Evolutionary conservation across 2,329 filamentous ascomycete species (phyloP).

Genomic region (Parastagonospora nodorum): DNA sequence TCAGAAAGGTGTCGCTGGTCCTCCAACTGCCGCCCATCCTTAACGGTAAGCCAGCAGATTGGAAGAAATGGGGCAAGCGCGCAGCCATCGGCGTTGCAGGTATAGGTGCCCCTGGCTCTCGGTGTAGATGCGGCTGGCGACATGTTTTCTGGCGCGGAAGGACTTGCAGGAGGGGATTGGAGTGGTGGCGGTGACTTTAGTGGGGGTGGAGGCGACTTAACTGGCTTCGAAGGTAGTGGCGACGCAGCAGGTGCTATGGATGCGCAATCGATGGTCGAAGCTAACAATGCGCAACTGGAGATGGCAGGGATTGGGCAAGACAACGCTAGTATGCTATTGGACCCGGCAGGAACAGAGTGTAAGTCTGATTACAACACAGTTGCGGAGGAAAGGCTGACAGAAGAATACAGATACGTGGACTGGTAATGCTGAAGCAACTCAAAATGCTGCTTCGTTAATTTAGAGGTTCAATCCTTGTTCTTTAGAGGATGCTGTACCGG

Average conservation of each 20-base stretch:
- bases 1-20: background rate
- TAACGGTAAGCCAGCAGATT: slow-evolving; percentile 3
- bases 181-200: background rate
- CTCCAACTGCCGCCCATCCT: background rate
- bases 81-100: slow-evolving; percentile 12
- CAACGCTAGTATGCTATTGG: slow-evolving; percentile 7
- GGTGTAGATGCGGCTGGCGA: slow-evolving; percentile 9
- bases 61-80: slow-evolving; percentile 15
- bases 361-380: background rate
- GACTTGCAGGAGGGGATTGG: background rate
- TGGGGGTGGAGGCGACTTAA: background rate
- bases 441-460: too few relatives aligned
- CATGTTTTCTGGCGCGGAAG: background rate
- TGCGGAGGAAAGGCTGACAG: too few relatives aligned
- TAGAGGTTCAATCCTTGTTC: too few relatives aligned
- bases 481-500: too few relatives aligned
- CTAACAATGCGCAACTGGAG: background rate
- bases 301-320: slow-evolving; percentile 8
- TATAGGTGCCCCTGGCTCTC: slow-evolving; percentile 7
- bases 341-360: slow-evolving; percentile 12
- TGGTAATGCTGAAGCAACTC: too few relatives aligned
- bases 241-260: background rate
- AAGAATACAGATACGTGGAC: too few relatives aligned
- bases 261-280: slow-evolving; percentile 4
- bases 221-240: background rate